Conservation (phyloP, 495 filamentous ascomycete species). For the Penicillium maclennaniae region DNA sequence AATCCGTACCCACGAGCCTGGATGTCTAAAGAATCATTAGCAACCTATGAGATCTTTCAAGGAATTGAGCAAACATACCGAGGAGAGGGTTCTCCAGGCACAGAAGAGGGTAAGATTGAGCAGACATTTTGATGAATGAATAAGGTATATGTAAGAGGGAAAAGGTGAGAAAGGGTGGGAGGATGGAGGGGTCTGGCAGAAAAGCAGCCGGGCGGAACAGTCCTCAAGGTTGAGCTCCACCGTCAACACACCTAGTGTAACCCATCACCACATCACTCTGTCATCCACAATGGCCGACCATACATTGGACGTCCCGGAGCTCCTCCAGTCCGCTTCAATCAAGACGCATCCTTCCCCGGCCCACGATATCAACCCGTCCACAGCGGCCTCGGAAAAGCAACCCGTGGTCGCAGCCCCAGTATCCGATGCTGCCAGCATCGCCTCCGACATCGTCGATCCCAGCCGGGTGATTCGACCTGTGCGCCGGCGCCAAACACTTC, state of each 20-base stretch:
- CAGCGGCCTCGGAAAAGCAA: conserved; percentile 58
- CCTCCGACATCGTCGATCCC: conserved; percentile 46
- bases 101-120: conserved; percentile 75
- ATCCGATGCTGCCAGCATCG: conserved; percentile 45
- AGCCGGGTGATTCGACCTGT: conserved; percentile 52
- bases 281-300: conserved; percentile 38
- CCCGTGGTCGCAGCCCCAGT: conserved; percentile 43
- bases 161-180: conserved; percentile 13
- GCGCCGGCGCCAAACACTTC: conserved; percentile 56
- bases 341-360: conserved; percentile 59
- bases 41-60: conserved; percentile 13
- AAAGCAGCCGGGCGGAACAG: conserved; percentile 17
- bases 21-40: conserved; percentile 61
- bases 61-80: conserved; percentile 51
- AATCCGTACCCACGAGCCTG: conserved; percentile 69
- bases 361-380: conserved; percentile 80
- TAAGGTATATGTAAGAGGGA: conserved; percentile 6
- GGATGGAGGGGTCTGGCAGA: conserved; percentile 27
- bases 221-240: conserved; percentile 5
- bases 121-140: conserved; percentile 55
- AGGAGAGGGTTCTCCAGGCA: conserved; percentile 96
- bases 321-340: conserved; percentile 76
- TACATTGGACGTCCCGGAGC: conserved; percentile 63
- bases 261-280: not conserved
- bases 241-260: conserved; percentile 1